Evolutionary conservation across 2,329 filamentous ascomycete genomes (phyloP), one percentile per base, ranked within the genome.

Genomic region (Penicillium paneum): DNA sequence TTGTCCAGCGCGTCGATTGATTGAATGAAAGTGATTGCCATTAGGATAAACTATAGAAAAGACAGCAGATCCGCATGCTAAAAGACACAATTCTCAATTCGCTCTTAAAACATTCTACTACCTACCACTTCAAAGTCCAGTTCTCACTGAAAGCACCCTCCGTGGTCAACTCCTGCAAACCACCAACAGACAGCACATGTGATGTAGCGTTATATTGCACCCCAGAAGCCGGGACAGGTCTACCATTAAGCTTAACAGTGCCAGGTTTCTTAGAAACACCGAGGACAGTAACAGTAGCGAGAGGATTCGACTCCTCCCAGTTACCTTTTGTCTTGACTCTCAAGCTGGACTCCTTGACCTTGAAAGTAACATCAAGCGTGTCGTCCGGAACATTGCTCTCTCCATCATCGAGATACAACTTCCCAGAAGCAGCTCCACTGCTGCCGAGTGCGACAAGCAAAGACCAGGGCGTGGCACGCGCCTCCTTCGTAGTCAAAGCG

Each of bases 371-470:
- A 56, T 77, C 77, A 5, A 85, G 77, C 0, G 79, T 85, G 0
- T 77, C 75, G 12, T 80, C 75, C 0, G 82, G 86, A 32, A 71
- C 64, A 8, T 90, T 54, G 52, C 84, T 88, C 72, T 87, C 86
- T 1, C 89, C 89, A 62, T 93, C 89, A 63, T 92, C 89, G 8
- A 91, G 67, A 66, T 92, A 91, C 29, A 92, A 70, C 17, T 75
- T 70, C 0, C 89, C 89, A 2, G 64, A 74, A 0, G 89, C 88
- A 1, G 71, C 69, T 0, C 84, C 83, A 15, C 79, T 64, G 1
- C 66, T 63, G 58, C 81, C 78, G 1, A 89, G 78, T 2, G 87
- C 85, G 1, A 83, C 81, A 10, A 91, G 75, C 38, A 92, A 60
- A 8, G 81, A 82, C 86, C 88, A 92, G 0, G 84, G 80, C 44